A percentile compares a stretch with the other conserved stretches of the same genome.
phyloP scores from a whole-genome alignment of 495 filamentous ascomycete species.

The Parathielavia appendiculata region DNA sequence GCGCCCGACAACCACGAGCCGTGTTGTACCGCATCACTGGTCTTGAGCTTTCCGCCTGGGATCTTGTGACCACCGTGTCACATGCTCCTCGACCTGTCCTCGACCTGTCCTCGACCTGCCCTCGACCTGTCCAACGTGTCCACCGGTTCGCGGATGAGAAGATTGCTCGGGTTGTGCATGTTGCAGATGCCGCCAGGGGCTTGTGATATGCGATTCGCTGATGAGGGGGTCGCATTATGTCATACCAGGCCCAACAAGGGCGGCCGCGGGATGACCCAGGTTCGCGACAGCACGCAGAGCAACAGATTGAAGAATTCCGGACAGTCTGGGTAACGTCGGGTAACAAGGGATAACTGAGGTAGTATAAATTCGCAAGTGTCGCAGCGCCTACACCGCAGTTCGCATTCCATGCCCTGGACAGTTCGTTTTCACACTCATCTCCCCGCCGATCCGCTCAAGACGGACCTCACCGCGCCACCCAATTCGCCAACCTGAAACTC shows the following conservation, averaged over 20 bases:
- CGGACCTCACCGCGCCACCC: background rate
- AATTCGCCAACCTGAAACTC: constrained; percentile 5
- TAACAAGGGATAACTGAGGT: background rate
- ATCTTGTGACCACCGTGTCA: background rate
- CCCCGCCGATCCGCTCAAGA: too few species aligned
- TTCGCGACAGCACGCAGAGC: background rate
- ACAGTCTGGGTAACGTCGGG: background rate
- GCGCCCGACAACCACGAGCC: background rate
- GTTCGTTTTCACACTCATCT: too few species aligned
- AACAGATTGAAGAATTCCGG: background rate
- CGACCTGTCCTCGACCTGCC: background rate
- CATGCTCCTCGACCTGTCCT: background rate
- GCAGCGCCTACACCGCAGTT: too few species aligned
- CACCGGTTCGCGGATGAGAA: background rate
- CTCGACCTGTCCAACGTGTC: background rate
- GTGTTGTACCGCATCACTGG: background rate
- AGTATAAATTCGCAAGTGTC: too few species aligned
- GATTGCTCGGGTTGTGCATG: background rate
- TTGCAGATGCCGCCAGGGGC: background rate
- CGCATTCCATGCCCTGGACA: background rate
- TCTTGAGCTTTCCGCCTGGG: background rate
- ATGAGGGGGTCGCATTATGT: constrained; percentile 15
- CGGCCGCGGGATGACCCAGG: constrained; percentile 4
- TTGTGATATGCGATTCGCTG: background rate
- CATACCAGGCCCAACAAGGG: constrained; percentile 19